phyloP scores from a whole-genome alignment of 1,284 basidiomycete species.

The Mycena sp. region DNA sequence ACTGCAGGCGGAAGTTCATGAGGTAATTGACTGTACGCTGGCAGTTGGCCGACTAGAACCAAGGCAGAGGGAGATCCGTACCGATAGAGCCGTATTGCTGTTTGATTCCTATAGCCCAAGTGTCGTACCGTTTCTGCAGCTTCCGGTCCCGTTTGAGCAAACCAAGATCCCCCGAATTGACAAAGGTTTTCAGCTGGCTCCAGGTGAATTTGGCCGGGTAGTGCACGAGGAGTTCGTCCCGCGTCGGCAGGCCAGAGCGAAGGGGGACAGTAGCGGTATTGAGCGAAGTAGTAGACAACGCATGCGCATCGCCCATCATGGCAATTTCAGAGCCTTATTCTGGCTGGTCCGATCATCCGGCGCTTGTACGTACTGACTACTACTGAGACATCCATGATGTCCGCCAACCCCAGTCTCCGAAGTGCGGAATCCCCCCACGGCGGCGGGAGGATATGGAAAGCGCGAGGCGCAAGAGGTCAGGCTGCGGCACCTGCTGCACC shows the following conservation, averaged over 20 bases:
- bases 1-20: constrained; percentile 69
- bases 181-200: constrained; percentile 76
- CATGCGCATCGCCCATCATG: constrained; percentile 15
- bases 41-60: constrained; percentile 9
- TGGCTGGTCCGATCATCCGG: too few species aligned
- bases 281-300: not conserved
- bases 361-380: too few species aligned
- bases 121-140: constrained; percentile 71
- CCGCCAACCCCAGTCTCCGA: not conserved
- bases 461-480: not conserved
- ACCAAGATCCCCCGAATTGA: constrained; percentile 82
- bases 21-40: constrained; percentile 68
- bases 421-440: not conserved
- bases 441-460: not conserved
- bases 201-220: constrained; percentile 83
- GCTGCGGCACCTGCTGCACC: not conserved
- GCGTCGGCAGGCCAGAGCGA: constrained; percentile 68
- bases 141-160: constrained; percentile 76
- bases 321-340: too few species aligned
- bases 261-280: constrained; percentile 46
- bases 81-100: constrained; percentile 72
- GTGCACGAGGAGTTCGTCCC: constrained; percentile 68
- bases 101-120: constrained; percentile 66
- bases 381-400: too few species aligned
- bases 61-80: constrained; percentile 41